phyloP scores from a whole-genome alignment of 768 basidiomycete genomes.

The Mycena venus region DNA sequence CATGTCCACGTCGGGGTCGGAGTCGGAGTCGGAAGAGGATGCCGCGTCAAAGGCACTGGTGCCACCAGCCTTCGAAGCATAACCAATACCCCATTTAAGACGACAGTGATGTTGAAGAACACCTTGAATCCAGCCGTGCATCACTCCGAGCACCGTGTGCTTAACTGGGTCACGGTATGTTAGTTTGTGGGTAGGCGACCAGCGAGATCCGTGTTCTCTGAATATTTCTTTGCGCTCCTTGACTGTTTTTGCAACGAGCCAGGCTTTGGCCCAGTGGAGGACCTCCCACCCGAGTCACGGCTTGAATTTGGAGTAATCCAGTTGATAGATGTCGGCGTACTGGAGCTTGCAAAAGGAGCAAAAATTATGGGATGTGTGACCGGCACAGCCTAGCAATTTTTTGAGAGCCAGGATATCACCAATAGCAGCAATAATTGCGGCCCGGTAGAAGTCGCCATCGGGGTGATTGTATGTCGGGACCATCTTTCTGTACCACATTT shows the following conservation, averaged over 20 bases:
- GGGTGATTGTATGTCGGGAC: conserved; percentile 27
- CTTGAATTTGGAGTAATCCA: conserved; percentile 28
- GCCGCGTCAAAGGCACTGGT: background rate
- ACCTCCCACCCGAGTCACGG: conserved; percentile 19
- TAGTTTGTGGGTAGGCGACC: conserved; percentile 25
- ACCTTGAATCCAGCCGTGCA: conserved; percentile 34
- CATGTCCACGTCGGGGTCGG: conserved; percentile 2
- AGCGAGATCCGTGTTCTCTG: conserved; percentile 21
- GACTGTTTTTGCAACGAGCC: conserved; percentile 26
- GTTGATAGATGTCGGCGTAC: conserved; percentile 15
- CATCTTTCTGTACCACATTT: conserved; percentile 15
- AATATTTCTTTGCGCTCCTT: conserved; percentile 5
- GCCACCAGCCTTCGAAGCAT: too few relatives aligned
- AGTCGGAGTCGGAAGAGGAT: background rate
- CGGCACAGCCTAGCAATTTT: conserved; percentile 32
- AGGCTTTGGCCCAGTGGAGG: conserved; percentile 7
- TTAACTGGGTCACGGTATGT: conserved; percentile 33
- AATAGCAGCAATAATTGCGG: conserved; percentile 29
- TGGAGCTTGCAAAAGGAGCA: conserved; percentile 34
- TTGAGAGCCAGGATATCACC: conserved; percentile 27
- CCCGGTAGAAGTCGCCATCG: conserved; percentile 25
- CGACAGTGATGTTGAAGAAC: conserved; percentile 26
- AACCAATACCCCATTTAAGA: conserved; percentile 29
- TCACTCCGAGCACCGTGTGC: conserved; percentile 21
- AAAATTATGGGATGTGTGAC: conserved; percentile 23